Base-by-base conservation (phyloP, 106 monocot genomes). In the Iris macrosiphon region DNA sequence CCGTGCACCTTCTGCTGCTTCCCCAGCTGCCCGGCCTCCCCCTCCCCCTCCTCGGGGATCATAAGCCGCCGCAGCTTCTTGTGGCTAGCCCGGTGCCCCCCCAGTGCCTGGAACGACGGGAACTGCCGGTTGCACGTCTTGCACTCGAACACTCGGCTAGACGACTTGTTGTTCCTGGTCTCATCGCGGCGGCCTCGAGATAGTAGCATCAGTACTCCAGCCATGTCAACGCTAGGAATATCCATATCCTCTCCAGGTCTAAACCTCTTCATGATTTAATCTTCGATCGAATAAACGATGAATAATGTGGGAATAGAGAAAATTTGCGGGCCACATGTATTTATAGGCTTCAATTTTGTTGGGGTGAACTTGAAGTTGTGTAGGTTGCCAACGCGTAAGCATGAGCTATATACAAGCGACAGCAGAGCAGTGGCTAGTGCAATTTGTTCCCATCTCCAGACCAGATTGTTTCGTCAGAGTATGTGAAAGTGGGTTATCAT, bases 71-170 rank as follows among this genome's bases (percentile, higher is more conserved):
- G 11, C 28, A 13, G 62, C 46, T 68, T 78, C 71, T 57, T 74
- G 64, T 87, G 87, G 64, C 77, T 74, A 3, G 87, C 76, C 44
- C 86, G 73, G 60, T 87, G 86, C 3, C 81, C 81, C 0, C 86
- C 86, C 7, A 87, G 70, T 8, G 86, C 86, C 55, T 87, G 86
- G 56, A 87, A 87, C 25, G 86, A 65, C 13, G 73, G 55, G 66
- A 87, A 87, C 74, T 53, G 66, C 32, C 86, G 69, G 73, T 55
- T 57, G 55, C 86, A 87, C 3, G 86, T 77, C 67, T 87, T 87
- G 67, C 86, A 87, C 74, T 81, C 73, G 42, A 80, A 80, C 25
- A 79, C 59, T 5, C 75, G 52, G 17, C 28, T 37, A 0, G 25
- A 9, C 32, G 17, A 8, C 22, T 48, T 23, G 24, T 1, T 13